Percentiles rank a stretch among this genome's conserved stretches.
Conservation (phyloP, 1,139 yeast genomes). For the Kurtzmaniella quercitrusa region DNA sequence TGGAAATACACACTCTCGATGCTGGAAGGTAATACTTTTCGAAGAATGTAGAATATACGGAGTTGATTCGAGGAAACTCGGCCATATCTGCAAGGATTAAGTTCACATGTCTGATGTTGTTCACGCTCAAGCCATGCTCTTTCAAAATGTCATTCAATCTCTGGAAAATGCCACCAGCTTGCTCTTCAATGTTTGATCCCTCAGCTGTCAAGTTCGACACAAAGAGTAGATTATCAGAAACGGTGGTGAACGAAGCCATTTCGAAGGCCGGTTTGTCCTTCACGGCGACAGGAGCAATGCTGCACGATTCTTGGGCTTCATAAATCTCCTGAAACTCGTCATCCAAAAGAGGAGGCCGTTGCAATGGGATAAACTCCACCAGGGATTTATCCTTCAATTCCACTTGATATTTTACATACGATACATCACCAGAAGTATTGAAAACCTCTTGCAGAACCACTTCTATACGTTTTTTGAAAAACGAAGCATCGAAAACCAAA, state of each 20-base stretch:
- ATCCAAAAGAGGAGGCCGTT: slow-evolving; percentile 45
- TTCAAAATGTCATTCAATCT: slow-evolving; percentile 32
- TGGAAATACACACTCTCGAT: slow-evolving; percentile 78
- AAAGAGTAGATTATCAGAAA: slow-evolving; percentile 19
- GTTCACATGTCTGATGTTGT: slow-evolving; percentile 52
- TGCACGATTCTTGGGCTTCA: slow-evolving; percentile 4
- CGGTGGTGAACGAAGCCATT: background rate
- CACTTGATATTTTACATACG: slow-evolving; percentile 51
- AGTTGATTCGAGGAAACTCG: slow-evolving; percentile 57
- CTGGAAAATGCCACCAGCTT: slow-evolving; percentile 44
- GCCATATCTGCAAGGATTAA: slow-evolving; percentile 62
- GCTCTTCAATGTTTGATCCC: slow-evolving; percentile 31
- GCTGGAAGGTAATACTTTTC: slow-evolving; percentile 66
- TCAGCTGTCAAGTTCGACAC: slow-evolving; percentile 45
- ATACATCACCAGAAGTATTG: slow-evolving; percentile 58
- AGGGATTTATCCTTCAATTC: slow-evolving; percentile 32
- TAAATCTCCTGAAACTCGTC: slow-evolving; percentile 42
- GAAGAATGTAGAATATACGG: slow-evolving; percentile 54
- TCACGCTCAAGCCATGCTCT: slow-evolving; percentile 23
- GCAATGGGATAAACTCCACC: slow-evolving; percentile 22
- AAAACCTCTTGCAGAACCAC: slow-evolving; percentile 40
- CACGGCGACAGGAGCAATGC: background rate
- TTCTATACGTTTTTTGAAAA: slow-evolving; percentile 56
- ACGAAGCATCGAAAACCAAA: slow-evolving; percentile 83
- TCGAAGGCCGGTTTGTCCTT: background rate